Conservation (phyloP, 768 basidiomycete genomes). For the Russula ochroleuca region DNA sequence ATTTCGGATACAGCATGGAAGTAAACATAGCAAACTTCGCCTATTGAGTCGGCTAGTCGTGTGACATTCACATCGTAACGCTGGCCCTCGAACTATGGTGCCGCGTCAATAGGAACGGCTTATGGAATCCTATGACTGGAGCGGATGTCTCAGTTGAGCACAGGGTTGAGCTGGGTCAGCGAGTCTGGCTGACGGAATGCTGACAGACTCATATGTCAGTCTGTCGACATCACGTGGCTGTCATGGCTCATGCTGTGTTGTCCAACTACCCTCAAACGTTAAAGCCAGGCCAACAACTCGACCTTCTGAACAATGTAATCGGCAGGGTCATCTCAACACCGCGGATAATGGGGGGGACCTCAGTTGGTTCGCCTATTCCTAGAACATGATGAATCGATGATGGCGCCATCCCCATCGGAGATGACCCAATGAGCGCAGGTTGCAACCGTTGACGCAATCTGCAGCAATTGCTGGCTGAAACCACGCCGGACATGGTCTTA, state of each 20-base stretch:
- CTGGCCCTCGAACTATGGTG: no score
- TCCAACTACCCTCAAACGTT: background rate
- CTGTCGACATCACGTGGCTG: background rate
- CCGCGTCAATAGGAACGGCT: no score
- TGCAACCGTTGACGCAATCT: constrained; percentile 25
- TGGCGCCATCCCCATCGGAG: constrained; percentile 16
- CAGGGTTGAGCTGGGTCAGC: no score
- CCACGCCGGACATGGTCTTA: background rate
- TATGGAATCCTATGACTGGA: no score
- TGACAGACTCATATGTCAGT: no score
- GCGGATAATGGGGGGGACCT: background rate
- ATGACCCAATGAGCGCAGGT: background rate
- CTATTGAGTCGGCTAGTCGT: background rate
- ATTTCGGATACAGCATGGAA: background rate
- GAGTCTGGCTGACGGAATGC: no score
- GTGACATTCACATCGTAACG: background rate
- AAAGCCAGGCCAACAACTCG: background rate
- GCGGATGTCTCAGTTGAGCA: no score
- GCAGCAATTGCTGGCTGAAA: background rate
- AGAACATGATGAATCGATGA: background rate
- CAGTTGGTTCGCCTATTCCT: background rate
- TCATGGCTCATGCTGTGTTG: background rate
- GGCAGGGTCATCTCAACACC: background rate
- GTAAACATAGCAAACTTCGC: background rate
- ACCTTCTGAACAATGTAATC: background rate